Evolutionary conservation across 768 basidiomycete species (phyloP), one percentile per base, ranked within the genome.

Genomic region (Tricholoma sp.): DNA sequence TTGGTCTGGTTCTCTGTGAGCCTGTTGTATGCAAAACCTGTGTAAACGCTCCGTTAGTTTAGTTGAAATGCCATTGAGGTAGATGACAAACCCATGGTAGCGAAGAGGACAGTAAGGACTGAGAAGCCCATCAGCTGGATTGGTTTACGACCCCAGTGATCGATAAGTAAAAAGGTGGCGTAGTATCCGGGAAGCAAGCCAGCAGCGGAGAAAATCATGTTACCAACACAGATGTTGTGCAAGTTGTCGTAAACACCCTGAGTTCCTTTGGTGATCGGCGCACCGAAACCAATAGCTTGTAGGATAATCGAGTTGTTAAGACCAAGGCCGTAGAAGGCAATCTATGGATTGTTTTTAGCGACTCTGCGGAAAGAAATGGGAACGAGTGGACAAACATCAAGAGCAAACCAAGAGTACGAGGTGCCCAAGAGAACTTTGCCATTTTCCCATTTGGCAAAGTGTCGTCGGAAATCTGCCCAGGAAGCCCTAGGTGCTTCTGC

Each of bases 321-420:
- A 55, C 91, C 88, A 35, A 96, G 80, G 52, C 91, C 92, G 69
- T 94, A 94, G 74, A 91, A 94, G 8, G 91, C 91, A 55, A 94
- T 84, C 83, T 89, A 24, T 61, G 52, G 16, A 49, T 5, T 45
- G 64, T 9, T 12, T 43, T 57, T 10, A 27, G 46, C 16, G 54
- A 19, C n/a, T n/a, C 8, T 2, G 34, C 49, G 52, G 39, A 21
- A 52, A 50, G 18, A 1, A 41, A 45, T 27, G 41, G 18, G 6
- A 41, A 21, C 21, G 5, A 19, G 29, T 24, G n/a, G 12, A 76
- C 86, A 55, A 31, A 86, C 86, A 63, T 91, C 91, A 22, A 93
- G 81, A 8, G 91, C 92, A 59, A 94, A 94, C 93, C 93, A 95
- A 8, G 86, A 89, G 69, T 86, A 94, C 0, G 89, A 71, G 0